Evolutionary conservation across 305 asterid species (phyloP).

Genomic region (Striga hermonthica): DNA sequence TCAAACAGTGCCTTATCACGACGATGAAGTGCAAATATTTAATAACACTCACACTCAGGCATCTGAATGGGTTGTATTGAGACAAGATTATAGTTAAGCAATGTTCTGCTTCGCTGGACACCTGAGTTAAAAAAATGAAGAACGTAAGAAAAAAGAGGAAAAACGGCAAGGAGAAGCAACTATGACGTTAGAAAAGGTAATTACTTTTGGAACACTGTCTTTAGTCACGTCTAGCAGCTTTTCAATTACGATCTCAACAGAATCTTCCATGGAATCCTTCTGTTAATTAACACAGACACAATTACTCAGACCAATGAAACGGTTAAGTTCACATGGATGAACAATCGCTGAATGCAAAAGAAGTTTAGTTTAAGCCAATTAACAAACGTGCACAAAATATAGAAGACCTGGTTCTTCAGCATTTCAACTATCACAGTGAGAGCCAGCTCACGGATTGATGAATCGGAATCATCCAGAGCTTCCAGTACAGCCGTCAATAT

Average conservation of each 20-base stretch:
- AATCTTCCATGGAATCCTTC: constrained; percentile 94
- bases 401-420: constrained; percentile 86
- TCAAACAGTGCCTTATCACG: constrained; percentile 4
- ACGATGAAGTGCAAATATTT: constrained; percentile 23
- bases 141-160: constrained; percentile 28
- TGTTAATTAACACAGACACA: constrained; percentile 24
- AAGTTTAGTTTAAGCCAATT: no score
- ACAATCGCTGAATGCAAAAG: no score
- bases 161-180: constrained; percentile 8
- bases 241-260: constrained; percentile 84
- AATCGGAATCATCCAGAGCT: constrained; percentile 84
- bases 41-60: constrained; percentile 71
- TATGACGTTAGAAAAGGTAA: constrained; percentile 28
- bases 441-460: constrained; percentile 74
- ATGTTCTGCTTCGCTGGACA: constrained; percentile 80
- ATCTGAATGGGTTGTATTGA: constrained; percentile 85
- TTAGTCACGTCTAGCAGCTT: constrained; percentile 82
- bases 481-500: constrained; percentile 84
- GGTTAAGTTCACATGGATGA: no score
- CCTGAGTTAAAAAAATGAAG: constrained; percentile 47
- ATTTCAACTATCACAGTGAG: constrained; percentile 76
- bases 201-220: constrained; percentile 75
- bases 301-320: no score
- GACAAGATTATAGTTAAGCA: constrained; percentile 74
- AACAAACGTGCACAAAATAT: no score